Conservation (phyloP, 495 filamentous ascomycete species). For the Evernia prunastri region DNA sequence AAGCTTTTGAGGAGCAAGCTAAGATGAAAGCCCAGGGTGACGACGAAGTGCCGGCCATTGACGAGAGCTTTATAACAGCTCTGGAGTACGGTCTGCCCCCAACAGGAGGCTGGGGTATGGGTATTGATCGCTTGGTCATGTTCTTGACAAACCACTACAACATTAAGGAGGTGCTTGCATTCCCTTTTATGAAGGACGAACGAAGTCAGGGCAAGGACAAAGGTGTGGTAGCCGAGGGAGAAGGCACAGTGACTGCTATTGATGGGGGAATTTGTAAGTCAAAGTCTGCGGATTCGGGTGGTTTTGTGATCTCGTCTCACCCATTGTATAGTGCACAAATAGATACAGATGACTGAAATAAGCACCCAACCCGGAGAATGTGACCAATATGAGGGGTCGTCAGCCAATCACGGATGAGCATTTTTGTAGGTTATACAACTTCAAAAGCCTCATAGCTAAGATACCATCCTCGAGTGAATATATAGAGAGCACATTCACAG, state of each 20-base stretch:
- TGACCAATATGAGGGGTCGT: neutral
- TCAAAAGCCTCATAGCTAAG: neutral
- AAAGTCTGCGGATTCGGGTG: neutral
- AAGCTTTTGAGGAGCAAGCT: conserved; percentile 95
- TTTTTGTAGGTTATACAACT: neutral
- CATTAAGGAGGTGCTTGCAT: conserved; percentile 94
- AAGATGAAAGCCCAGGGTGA: conserved; percentile 93
- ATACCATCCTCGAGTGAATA: neutral
- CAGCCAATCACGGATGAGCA: neutral
- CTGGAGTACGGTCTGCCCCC: conserved; percentile 87
- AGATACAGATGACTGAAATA: conserved; percentile 10
- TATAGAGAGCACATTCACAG: neutral
- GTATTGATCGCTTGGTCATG: conserved; percentile 95
- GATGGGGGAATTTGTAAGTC: conserved; percentile 66
- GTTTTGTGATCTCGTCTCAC: conserved; percentile 23
- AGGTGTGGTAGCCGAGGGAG: conserved; percentile 61
- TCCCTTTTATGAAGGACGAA: conserved; percentile 80
- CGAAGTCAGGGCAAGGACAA: conserved; percentile 42
- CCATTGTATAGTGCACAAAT: conserved; percentile 29
- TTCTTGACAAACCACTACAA: conserved; percentile 92
- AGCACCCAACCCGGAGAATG: neutral
- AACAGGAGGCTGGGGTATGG: conserved; percentile 95
- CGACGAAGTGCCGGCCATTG: conserved; percentile 91
- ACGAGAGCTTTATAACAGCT: conserved; percentile 83
- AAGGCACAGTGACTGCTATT: conserved; percentile 53